These are phyloP conservation scores for Solanum peruvianum DNA, from an alignment of 257 asterid species.

Conservation along the genomic window DNA sequence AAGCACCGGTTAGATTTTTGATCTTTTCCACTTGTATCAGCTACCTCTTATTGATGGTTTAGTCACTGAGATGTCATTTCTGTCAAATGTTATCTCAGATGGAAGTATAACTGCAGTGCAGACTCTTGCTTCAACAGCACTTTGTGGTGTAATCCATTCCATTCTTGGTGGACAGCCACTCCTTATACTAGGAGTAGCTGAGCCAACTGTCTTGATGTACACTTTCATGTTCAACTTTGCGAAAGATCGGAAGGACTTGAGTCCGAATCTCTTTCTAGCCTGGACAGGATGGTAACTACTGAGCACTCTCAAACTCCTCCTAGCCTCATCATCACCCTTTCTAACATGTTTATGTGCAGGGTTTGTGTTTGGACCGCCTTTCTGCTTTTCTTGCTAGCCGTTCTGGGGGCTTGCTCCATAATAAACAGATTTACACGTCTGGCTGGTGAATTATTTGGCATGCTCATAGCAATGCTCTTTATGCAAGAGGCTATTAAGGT, in stretches of 20 bases:
- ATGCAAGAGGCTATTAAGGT: conserved; percentile 98
- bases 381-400: conserved; percentile 86
- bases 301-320: conserved; percentile 5
- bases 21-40: not conserved
- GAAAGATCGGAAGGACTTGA: conserved; percentile 76
- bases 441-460: conserved; percentile 97
- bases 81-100: conserved; percentile 26
- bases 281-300: conserved; percentile 84
- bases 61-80: not conserved
- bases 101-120: conserved; percentile 93
- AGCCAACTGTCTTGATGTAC: conserved; percentile 96
- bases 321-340: conserved; percentile 4
- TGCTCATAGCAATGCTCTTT: conserved; percentile 92
- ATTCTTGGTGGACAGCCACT: conserved; percentile 91
- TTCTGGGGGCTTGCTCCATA: conserved; percentile 93
- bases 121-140: conserved; percentile 89
- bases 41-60: not conserved
- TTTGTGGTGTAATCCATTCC: conserved; percentile 90
- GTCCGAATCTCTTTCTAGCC: conserved; percentile 62
- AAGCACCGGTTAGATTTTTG: conserved; percentile 44
- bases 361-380: conserved; percentile 92
- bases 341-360: conserved; percentile 30
- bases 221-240: conserved; percentile 91
- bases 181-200: conserved; percentile 92
- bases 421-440: conserved; percentile 87